A percentile compares a stretch with the other conserved stretches of the same genome.
These are phyloP conservation scores for Castanea mollissima DNA, from an alignment of 306 rosid genomes.

Conservation along the genomic window DNA sequence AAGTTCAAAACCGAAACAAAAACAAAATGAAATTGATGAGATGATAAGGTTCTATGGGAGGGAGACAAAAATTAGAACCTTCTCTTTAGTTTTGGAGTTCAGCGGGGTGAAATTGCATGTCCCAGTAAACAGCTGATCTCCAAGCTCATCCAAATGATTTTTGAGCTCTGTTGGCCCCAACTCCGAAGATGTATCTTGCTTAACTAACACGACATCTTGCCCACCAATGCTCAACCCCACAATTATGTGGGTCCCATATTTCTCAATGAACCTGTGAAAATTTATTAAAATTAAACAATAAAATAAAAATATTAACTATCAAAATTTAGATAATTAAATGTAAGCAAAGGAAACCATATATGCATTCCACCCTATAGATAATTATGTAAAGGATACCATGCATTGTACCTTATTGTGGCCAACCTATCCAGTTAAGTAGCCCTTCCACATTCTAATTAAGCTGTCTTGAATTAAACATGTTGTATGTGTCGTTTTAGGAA, in stretches of 20 bases:
- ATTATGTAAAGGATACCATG: no score
- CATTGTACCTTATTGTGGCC: no score
- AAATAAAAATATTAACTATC: no score
- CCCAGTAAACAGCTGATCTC: conserved; percentile 87
- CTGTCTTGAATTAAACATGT: no score
- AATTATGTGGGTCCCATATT: conserved; percentile 85
- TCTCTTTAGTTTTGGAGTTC: conserved; percentile 47
- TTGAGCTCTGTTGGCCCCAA: conserved; percentile 66
- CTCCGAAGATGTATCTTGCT: conserved; percentile 65
- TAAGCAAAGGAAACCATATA: no score
- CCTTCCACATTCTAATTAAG: no score
- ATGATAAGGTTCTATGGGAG: no score
- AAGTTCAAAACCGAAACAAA: not conserved
- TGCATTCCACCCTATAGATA: no score
- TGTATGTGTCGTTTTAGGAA: no score
- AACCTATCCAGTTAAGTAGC: no score
- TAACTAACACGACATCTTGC: conserved; percentile 62
- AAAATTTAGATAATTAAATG: not conserved
- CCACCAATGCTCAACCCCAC: conserved; percentile 92
- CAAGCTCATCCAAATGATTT: conserved; percentile 72
- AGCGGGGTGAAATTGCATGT: conserved; percentile 64
- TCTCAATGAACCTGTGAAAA: conserved; percentile 70
- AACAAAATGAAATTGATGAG: not conserved
- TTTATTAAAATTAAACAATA: no score
- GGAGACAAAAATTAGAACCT: not conserved